Percentiles rank a stretch among this genome's conserved stretches.
Evolutionary conservation across 2,329 filamentous ascomycete species (phyloP).

Genomic region (Penicillium sp.): DNA sequence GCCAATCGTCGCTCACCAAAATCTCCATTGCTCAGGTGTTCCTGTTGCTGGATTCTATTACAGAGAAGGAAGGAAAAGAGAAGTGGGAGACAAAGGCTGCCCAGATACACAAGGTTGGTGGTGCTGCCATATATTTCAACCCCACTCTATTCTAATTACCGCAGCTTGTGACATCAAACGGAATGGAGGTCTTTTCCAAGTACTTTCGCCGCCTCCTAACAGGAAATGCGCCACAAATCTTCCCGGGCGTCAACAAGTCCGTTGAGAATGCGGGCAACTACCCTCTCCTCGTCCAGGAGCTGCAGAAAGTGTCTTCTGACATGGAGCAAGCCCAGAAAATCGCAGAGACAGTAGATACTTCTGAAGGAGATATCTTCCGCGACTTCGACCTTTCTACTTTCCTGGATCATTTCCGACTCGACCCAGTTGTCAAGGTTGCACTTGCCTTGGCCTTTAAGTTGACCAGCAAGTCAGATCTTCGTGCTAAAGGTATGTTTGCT

Average conservation of each 20-base stretch:
- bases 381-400: conserved; percentile 97
- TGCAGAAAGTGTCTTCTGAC: conserved; percentile 81
- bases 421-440: conserved; percentile 82
- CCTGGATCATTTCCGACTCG: conserved; percentile 92
- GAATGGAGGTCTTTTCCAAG: conserved; percentile 97
- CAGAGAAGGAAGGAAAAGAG: conserved; percentile 84
- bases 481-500: conserved; percentile 72
- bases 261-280: conserved; percentile 79
- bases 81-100: conserved; percentile 93
- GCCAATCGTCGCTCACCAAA: conserved; percentile 71
- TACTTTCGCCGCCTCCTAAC: conserved; percentile 92
- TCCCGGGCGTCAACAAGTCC: conserved; percentile 72
- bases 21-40: conserved; percentile 95
- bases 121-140: not conserved
- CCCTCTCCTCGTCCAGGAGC: conserved; percentile 75
- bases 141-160: not conserved
- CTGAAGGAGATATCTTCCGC: conserved; percentile 87
- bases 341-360: conserved; percentile 86
- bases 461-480: conserved; percentile 75
- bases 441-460: conserved; percentile 86
- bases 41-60: conserved; percentile 88
- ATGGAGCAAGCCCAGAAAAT: conserved; percentile 83
- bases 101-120: conserved; percentile 81
- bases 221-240: conserved; percentile 88
- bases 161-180: conserved; percentile 93